Evolutionary conservation across 2,329 filamentous ascomycete genomes (phyloP), one percentile per base, ranked within the genome.

Genomic region (Ophiobolus disseminans): DNA sequence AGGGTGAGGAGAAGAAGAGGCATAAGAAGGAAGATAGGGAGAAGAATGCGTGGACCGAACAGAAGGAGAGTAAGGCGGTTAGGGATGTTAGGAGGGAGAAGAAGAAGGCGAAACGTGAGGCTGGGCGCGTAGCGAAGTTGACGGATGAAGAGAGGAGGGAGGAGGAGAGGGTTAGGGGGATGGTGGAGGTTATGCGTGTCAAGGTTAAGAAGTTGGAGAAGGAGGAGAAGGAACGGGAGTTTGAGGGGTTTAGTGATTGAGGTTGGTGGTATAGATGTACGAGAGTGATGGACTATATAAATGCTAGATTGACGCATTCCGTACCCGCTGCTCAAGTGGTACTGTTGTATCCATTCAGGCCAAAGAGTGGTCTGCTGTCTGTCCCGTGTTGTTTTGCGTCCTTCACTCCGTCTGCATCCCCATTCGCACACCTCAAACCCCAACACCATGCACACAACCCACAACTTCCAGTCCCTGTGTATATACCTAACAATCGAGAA

Each of bases 211-310:
- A 56, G 23, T 37, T 65, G 31, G 62, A 69, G 35, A 58, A 60
- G 23, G 53, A 60, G n/a, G 55, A 56, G 7, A 57, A 57, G 19
- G 63, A 61, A 30, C 62, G 60, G 14, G 64, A 69, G 46, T 73
- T 72, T 54, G 55, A 72, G 28, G 71, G 70, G 3, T 73, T 73
- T 40, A 68, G 67, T 40, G 68, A 71, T 50, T 72, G 46, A 56
- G n/a, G 22, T 37, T 7, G 4, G 4, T 22, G 5, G 16, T 31
- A 31, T 11, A 31, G 11, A 4, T 31, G 10, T 28, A 31, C 16
- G 13, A 11, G 28, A 31, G 10, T 11, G 16, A 11, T 5, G 16
- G 16, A 11, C 13, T 31, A 5, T 17, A 9, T 10, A 16, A n/a
- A 20, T 20, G 19, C n/a, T 35, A 16, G 19, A 35, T 16, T n/a